Conservation (phyloP, 345 rosid species). For the Dovyalis caffra region DNA sequence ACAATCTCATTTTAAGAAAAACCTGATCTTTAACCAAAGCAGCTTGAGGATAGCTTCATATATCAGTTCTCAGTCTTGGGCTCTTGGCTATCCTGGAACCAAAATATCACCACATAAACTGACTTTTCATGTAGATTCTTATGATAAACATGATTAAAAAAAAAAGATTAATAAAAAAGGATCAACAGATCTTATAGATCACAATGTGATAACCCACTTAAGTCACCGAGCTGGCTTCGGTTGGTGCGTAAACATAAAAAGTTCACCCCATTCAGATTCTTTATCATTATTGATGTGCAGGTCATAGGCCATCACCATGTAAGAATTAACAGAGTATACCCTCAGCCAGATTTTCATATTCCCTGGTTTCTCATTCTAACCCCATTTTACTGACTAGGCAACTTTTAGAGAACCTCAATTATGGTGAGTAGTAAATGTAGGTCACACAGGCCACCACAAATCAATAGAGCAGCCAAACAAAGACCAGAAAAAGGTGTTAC, state of each 20-base stretch:
- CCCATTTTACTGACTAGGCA: too few species aligned
- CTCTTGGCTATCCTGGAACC: conserved; percentile 35
- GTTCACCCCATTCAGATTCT: background rate
- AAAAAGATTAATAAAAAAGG: background rate
- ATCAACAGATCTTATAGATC: background rate
- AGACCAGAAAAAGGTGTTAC: too few species aligned
- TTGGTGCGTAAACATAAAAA: background rate
- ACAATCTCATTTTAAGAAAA: conserved; percentile 27
- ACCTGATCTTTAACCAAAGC: conserved; percentile 3
- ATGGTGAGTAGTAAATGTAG: too few species aligned
- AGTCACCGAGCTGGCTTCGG: background rate
- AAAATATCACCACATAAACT: background rate
- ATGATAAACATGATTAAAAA: background rate
- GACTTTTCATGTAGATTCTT: background rate
- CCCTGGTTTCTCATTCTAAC: too few species aligned
- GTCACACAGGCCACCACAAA: too few species aligned
- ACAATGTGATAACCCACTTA: background rate
- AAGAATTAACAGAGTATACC: background rate
- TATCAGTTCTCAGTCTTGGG: conserved; percentile 31
- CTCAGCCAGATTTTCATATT: too few species aligned
- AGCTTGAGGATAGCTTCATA: conserved; percentile 2
- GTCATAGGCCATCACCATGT: background rate
- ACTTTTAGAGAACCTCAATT: too few species aligned
- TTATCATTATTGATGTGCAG: background rate
- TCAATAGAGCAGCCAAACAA: too few species aligned